phyloP scores from a whole-genome alignment of 371 early-diverging fungal genomes.

The Circinella minor region DNA sequence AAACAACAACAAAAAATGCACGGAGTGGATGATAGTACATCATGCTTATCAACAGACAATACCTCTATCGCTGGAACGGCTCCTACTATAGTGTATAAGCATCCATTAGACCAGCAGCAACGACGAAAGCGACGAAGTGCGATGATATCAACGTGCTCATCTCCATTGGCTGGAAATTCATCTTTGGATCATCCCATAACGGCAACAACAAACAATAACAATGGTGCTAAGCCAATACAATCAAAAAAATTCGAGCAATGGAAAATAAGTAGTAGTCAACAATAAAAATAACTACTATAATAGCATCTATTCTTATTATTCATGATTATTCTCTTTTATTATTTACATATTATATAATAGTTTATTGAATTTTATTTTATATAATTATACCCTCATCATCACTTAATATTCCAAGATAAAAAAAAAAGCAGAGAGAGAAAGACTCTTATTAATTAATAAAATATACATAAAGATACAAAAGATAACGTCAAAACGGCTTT shows the following conservation, averaged over 20 bases:
- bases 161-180: constrained; percentile 1
- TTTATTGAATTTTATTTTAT: too few relatives aligned
- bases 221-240: neutral
- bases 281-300: neutral
- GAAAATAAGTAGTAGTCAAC: constrained; percentile 2
- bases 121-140: neutral
- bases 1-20: constrained; percentile 1
- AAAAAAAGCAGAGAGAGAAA: too few relatives aligned
- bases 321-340: neutral
- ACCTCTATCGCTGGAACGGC: neutral
- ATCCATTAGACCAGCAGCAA: neutral
- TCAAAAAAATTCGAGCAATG: neutral
- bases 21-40: neutral
- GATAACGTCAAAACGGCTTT: too few relatives aligned
- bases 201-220: neutral
- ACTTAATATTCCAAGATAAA: too few relatives aligned
- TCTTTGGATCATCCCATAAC: neutral
- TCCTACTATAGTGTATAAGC: neutral
- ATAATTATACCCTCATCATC: too few relatives aligned
- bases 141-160: neutral
- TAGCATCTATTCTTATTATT: neutral
- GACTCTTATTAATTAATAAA: too few relatives aligned
- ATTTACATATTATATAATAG: neutral
- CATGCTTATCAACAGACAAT: neutral
- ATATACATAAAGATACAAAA: too few relatives aligned